Base-by-base conservation (phyloP, 441 rosid genomes). In the Capsella rubella region DNA sequence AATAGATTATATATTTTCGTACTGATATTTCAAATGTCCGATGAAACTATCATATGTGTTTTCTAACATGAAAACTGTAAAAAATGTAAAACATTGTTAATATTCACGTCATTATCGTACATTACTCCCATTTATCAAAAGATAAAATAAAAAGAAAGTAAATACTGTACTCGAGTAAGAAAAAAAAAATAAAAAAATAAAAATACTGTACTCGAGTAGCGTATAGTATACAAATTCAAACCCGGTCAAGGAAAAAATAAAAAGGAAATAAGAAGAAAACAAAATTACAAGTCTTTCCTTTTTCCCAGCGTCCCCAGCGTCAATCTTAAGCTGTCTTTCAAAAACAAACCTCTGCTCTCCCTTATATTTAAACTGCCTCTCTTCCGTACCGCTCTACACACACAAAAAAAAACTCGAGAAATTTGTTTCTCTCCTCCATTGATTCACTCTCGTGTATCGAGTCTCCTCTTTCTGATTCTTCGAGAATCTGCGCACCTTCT, bases 321-420 rank as follows among this genome's bases (percentile, higher is more conserved):
- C 89, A 74, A 80, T 84, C 84, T 85, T 77, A 91, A 91, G 97
- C 95, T 81, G 88, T 72, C 89, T 71, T 72, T 75, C 68, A 46
- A 47, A 40, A 66, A 31, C 25, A 34, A 6, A 34, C 37, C 37
- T 34, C 37, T 34, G 8, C 40, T 47, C 64, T 52, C 74, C 29
- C 64, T 45, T 34, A 56, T 71, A 64, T 71, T 69, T 71, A 56
- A 53, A 72, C 29, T 21, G 15, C 54, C 6, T 21, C 62, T 45
- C 67, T 13, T 42, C 65, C 46, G 8, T 60, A 60, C 65, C 34
- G 32, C 63, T 49, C 80, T 57, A 43, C 42, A 31, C 37, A 7
- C 37, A 34, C 8, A 34, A 1, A 34, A 50, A 59, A 18, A 28
- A 27, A 10, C 58, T 3, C 84, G 79, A 81, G 65, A 78, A 79